These are phyloP conservation scores for Cytospora chrysosperma DNA, from an alignment of 2,329 filamentous ascomycete genomes.

Conservation along the genomic window DNA sequence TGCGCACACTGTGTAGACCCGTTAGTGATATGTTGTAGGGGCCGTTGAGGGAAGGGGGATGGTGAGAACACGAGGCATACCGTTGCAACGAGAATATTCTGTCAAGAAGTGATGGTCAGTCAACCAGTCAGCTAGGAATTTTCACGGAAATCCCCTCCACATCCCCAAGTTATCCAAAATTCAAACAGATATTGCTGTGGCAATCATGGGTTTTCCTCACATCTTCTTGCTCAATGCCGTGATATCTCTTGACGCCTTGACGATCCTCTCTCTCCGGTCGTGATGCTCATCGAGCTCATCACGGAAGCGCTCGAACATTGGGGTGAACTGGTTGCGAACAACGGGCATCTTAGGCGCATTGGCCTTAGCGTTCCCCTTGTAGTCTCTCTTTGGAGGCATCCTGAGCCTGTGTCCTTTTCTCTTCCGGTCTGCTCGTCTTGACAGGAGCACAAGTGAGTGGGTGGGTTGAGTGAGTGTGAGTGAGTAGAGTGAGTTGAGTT, in stretches of 20 bases:
- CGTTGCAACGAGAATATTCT: slow-evolving; percentile 85
- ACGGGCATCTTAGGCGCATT: slow-evolving; percentile 29
- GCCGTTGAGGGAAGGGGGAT: background rate
- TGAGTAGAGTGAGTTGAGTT: too few relatives aligned
- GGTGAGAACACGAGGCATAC: slow-evolving; percentile 40
- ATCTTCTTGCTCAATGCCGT: slow-evolving; percentile 97
- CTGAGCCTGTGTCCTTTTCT: slow-evolving; percentile 36
- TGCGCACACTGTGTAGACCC: slow-evolving; percentile 56
- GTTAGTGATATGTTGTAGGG: background rate
- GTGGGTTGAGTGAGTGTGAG: background rate
- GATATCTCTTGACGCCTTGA: slow-evolving; percentile 89
- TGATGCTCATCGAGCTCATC: slow-evolving; percentile 91
- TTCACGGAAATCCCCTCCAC: too few relatives aligned
- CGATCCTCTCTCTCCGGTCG: slow-evolving; percentile 83
- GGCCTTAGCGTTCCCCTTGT: slow-evolving; percentile 50
- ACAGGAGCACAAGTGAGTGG: background rate
- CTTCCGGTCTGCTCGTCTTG: background rate
- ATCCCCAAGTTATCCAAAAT: too few relatives aligned
- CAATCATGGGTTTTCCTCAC: slow-evolving; percentile 48
- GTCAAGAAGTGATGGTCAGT: background rate
- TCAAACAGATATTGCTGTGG: background rate
- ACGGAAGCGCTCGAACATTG: slow-evolving; percentile 85
- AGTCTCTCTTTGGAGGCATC: slow-evolving; percentile 49
- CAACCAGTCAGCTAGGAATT: too few relatives aligned
- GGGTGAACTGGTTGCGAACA: slow-evolving; percentile 51